Conservation (phyloP, 352 stramenopile genomes). For the Phytopythium aichiense region DNA sequence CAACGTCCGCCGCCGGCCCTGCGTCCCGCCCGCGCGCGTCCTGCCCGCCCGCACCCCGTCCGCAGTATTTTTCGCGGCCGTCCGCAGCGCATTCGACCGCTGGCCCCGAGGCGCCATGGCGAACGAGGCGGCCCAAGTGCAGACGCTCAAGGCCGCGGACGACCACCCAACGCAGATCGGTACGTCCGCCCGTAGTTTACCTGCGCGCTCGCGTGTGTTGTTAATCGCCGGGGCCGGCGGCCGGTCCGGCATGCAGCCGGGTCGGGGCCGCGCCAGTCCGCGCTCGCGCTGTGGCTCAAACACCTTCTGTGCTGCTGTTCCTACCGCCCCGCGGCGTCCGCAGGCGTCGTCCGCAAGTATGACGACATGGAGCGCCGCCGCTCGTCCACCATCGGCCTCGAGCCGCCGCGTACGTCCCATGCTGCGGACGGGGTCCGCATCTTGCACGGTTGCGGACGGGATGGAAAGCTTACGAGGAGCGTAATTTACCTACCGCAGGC, state of each 20-base stretch:
- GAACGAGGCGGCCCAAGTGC: slow-evolving; percentile 30
- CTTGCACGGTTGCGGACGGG: not conserved
- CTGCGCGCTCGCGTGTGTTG: not conserved
- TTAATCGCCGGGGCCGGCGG: slow-evolving; percentile 4
- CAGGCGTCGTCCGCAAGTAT: slow-evolving; percentile 48
- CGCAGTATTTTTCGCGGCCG: not conserved
- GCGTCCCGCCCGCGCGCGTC: not conserved
- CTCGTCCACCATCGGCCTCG: slow-evolving; percentile 49
- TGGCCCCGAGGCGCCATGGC: slow-evolving; percentile 14
- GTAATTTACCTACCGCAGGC: slow-evolving; percentile 14
- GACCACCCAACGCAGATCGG: slow-evolving; percentile 24
- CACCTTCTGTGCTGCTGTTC: not conserved
- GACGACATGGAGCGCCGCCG: slow-evolving; percentile 63
- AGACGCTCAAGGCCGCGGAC: slow-evolving; percentile 56
- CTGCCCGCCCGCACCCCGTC: not conserved
- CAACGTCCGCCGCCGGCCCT: too few species aligned
- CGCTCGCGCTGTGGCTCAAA: slow-evolving; percentile 15
- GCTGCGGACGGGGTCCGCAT: not conserved
- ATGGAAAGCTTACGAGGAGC: not conserved
- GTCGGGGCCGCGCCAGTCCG: not conserved
- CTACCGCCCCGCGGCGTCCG: not conserved
- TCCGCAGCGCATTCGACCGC: not conserved
- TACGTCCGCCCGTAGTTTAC: slow-evolving; percentile 11
- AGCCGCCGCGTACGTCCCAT: slow-evolving; percentile 46
- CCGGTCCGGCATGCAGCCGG: not conserved